A percentile compares a stretch with the other conserved stretches of the same genome.
Conservation (phyloP, 768 basidiomycete genomes). For the Dioszegia aurantiaca region DNA sequence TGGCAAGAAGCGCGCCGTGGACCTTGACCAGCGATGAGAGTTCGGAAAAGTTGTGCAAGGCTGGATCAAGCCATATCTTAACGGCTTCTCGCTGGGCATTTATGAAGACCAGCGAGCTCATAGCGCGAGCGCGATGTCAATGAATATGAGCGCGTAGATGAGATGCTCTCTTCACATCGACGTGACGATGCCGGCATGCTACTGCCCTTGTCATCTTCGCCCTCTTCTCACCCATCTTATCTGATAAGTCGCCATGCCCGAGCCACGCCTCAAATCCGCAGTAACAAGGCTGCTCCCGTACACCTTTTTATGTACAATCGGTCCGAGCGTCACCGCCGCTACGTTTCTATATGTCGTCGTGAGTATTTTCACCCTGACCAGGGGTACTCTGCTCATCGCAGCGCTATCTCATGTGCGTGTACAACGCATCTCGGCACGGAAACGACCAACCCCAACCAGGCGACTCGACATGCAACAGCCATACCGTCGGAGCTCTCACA, state of each 20-base stretch:
- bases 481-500: conserved; percentile 36
- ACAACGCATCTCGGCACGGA: conserved; percentile 17
- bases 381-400: too few relatives aligned
- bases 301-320: conserved; percentile 40
- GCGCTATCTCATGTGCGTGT: conserved; percentile 40
- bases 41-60: background rate
- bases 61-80: conserved; percentile 25
- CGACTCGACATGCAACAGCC: conserved; percentile 31
- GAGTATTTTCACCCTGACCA: too few relatives aligned
- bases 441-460: conserved; percentile 17
- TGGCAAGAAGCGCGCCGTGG: background rate
- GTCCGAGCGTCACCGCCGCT: conserved; percentile 44
- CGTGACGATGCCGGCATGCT: too few relatives aligned
- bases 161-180: too few relatives aligned
- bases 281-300: conserved; percentile 36
- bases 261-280: background rate
- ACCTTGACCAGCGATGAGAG: too few relatives aligned
- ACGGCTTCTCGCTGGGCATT: background rate
- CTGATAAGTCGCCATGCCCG: background rate
- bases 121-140: background rate
- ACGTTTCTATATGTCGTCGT: conserved; percentile 41
- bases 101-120: background rate
- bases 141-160: too few relatives aligned
- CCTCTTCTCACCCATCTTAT: too few relatives aligned
- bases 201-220: too few relatives aligned